Percentiles rank a stretch among this genome's conserved stretches.
Conservation (phyloP, 805 yeast species). For the Spathaspora passalidarum region DNA sequence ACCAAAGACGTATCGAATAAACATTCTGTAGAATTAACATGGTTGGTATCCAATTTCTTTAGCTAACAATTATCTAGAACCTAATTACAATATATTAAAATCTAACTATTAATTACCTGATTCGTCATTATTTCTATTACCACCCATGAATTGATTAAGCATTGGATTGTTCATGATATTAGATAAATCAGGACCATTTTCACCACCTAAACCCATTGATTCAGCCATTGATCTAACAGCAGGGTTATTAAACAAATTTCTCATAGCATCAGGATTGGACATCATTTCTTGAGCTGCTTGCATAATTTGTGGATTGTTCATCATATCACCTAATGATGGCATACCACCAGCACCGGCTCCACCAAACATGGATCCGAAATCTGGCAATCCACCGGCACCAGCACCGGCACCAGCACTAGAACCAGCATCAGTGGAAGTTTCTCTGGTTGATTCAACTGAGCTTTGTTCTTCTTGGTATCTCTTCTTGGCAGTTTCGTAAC, state of each 20-base stretch:
- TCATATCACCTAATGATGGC: conserved; percentile 63
- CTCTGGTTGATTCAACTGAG: conserved; percentile 30
- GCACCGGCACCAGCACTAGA: conserved; percentile 40
- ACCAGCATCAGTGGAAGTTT: conserved; percentile 25
- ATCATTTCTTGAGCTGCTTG: conserved; percentile 85
- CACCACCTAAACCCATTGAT: conserved; percentile 66
- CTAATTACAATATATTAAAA: background rate
- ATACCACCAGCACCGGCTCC: conserved; percentile 70
- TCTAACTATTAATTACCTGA: background rate
- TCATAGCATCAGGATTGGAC: conserved; percentile 79
- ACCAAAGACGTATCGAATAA: no score
- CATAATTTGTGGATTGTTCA: conserved; percentile 90
- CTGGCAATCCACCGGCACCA: conserved; percentile 65
- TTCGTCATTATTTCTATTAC: conserved; percentile 14
- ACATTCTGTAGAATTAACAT: no score
- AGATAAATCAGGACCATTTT: conserved; percentile 53
- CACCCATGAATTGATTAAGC: conserved; percentile 67
- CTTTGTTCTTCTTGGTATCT: conserved; percentile 74
- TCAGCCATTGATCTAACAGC: conserved; percentile 81
- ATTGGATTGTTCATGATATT: conserved; percentile 81
- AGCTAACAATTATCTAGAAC: no score
- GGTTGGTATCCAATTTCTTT: no score
- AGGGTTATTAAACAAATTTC: conserved; percentile 76
- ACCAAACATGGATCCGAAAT: conserved; percentile 68
- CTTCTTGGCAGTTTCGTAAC: conserved; percentile 89